Evolutionary conservation across 2,329 filamentous ascomycete species (phyloP).

Genomic region (Aschersonia sp.): DNA sequence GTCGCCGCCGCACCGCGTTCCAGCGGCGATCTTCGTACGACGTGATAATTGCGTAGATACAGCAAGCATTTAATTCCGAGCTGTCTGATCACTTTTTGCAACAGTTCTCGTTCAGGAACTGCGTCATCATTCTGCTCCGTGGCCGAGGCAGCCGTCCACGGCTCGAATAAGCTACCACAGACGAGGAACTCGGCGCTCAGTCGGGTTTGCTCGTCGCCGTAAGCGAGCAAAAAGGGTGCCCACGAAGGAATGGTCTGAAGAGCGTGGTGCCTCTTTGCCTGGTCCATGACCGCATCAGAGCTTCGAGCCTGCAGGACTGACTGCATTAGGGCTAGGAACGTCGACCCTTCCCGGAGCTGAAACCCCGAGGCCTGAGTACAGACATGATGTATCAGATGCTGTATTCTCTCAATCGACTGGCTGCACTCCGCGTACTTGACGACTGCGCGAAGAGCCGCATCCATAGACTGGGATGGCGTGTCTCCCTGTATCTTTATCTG

Average conservation of each 20-base stretch:
- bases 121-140: neutral
- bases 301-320: conserved; percentile 14
- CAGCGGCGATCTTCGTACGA: conserved; percentile 25
- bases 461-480: conserved; percentile 24
- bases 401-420: conserved; percentile 16
- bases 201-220: conserved; percentile 27
- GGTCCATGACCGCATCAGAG: conserved; percentile 11
- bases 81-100: conserved; percentile 16
- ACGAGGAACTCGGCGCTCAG: conserved; percentile 28
- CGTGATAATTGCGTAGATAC: conserved; percentile 31
- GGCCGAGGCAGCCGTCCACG: conserved; percentile 10
- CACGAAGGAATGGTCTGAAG: conserved; percentile 24
- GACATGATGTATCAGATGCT: conserved; percentile 27
- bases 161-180: conserved; percentile 25
- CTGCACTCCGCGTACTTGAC: conserved; percentile 35
- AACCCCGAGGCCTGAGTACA: conserved; percentile 26
- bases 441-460: conserved; percentile 44
- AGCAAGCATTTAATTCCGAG: conserved; percentile 30
- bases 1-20: conserved; percentile 24
- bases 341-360: conserved; percentile 31
- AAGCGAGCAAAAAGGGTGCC: conserved; percentile 35
- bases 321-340: conserved; percentile 31
- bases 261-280: conserved; percentile 8
- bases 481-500: conserved; percentile 36
- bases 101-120: neutral